Percentiles rank a stretch among this genome's conserved stretches.
These are phyloP conservation scores for Linanthus parryae DNA, from an alignment of 148 eudicot species.

Conservation along the genomic window DNA sequence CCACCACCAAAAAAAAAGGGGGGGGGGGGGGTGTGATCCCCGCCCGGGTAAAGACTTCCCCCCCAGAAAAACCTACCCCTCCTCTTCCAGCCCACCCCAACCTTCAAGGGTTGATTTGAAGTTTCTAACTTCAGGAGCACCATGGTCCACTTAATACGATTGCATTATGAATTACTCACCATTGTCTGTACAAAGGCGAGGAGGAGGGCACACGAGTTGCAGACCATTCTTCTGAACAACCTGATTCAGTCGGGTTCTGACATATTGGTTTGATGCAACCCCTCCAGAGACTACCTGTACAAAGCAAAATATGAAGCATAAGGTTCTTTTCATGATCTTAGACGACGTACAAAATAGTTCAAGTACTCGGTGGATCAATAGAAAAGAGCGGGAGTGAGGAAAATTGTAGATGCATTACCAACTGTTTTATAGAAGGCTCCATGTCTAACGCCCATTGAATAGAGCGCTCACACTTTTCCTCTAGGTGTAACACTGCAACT, in stretches of 20 bases:
- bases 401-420: slow-evolving; percentile 36
- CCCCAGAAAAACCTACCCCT: too few relatives aligned
- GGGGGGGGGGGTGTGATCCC: too few relatives aligned
- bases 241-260: slow-evolving; percentile 65
- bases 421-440: slow-evolving; percentile 74
- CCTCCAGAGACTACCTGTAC: slow-evolving; percentile 95
- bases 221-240: slow-evolving; percentile 52
- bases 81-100: too few relatives aligned
- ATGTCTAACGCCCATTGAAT: slow-evolving; percentile 88
- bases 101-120: slow-evolving; percentile 2
- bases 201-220: slow-evolving; percentile 94
- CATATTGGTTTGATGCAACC: slow-evolving; percentile 88
- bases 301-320: slow-evolving; percentile 11
- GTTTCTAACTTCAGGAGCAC: background rate
- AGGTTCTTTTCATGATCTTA: too few relatives aligned
- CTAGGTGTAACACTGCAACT: slow-evolving; percentile 88
- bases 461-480: slow-evolving; percentile 89
- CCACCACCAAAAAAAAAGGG: too few relatives aligned
- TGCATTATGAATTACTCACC: slow-evolving; percentile 33
- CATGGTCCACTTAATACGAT: too few relatives aligned
- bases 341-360: too few relatives aligned
- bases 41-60: too few relatives aligned
- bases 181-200: slow-evolving; percentile 94
- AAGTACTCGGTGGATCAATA: too few relatives aligned
- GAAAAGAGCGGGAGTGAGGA: background rate